Percentiles rank a stretch among this genome's conserved stretches.
Evolutionary conservation across 768 basidiomycete genomes (phyloP).

Genomic region (Naganishia vishniacii): DNA sequence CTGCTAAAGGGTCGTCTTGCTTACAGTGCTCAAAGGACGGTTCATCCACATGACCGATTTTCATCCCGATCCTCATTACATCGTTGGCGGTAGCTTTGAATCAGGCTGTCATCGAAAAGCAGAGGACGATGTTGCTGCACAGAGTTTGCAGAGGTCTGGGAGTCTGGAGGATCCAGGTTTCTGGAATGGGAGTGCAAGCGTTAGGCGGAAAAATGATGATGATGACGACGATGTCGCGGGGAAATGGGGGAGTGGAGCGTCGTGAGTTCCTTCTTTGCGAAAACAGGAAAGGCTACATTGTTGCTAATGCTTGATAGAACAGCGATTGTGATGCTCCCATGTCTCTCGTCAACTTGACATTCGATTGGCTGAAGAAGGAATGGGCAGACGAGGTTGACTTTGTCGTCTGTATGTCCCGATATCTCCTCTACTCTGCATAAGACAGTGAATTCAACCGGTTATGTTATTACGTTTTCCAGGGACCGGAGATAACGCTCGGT

Average conservation of each 20-base stretch:
- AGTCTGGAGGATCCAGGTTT: neutral
- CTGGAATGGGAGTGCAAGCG: slow-evolving; percentile 30
- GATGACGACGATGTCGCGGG: slow-evolving; percentile 34
- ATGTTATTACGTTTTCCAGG: slow-evolving; percentile 23
- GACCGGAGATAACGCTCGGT: slow-evolving; percentile 51
- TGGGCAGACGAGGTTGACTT: slow-evolving; percentile 85
- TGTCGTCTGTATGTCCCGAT: slow-evolving; percentile 59
- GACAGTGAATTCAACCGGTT: neutral
- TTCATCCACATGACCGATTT: slow-evolving; percentile 48
- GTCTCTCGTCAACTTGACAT: slow-evolving; percentile 68
- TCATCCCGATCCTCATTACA: slow-evolving; percentile 46
- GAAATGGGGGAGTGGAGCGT: slow-evolving; percentile 42
- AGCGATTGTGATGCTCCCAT: slow-evolving; percentile 68
- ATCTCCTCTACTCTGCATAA: neutral
- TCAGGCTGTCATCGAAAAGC: slow-evolving; percentile 40
- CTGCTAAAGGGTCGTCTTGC: neutral
- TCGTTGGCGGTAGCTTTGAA: slow-evolving; percentile 37
- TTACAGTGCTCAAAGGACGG: slow-evolving; percentile 36
- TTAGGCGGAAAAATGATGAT: slow-evolving; percentile 8
- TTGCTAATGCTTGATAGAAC: no score
- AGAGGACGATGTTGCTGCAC: slow-evolving; percentile 23
- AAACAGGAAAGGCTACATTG: no score
- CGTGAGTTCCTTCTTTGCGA: slow-evolving; percentile 33
- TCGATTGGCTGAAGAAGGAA: slow-evolving; percentile 70
- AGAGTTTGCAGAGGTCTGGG: neutral